These are phyloP conservation scores for Xylaria venustula DNA, from an alignment of 495 filamentous ascomycete species.

Conservation along the genomic window DNA sequence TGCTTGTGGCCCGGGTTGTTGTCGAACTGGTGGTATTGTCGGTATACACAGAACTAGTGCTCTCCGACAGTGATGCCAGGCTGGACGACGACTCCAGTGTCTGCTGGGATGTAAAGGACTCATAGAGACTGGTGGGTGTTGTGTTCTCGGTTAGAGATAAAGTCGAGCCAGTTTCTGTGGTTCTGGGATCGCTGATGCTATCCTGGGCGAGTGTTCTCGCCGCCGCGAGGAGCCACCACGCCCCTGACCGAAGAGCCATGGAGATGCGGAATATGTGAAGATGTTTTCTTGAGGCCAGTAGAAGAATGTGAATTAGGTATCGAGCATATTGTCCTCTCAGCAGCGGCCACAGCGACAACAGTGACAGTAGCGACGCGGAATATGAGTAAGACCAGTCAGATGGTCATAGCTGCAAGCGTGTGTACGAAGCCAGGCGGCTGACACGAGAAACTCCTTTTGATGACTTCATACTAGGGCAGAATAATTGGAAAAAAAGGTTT, in stretches of 20 bases:
- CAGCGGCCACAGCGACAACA: neutral
- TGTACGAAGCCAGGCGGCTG: no score
- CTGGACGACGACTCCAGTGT: constrained; percentile 32
- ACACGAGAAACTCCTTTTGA: no score
- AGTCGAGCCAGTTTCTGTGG: constrained; percentile 33
- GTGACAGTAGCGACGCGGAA: neutral
- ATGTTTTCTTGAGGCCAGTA: no score
- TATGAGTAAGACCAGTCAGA: neutral
- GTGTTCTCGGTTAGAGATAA: constrained; percentile 13
- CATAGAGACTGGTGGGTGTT: constrained; percentile 38
- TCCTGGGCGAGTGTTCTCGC: constrained; percentile 21
- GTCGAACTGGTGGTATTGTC: constrained; percentile 45
- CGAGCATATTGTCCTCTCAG: neutral
- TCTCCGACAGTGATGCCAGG: constrained; percentile 14
- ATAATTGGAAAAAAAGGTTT: no score
- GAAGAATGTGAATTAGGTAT: neutral
- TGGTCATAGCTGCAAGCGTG: no score
- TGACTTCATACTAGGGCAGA: neutral
- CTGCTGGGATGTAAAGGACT: constrained; percentile 34
- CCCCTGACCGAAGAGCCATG: constrained; percentile 22
- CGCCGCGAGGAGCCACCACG: constrained; percentile 16
- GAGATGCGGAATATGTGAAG: no score
- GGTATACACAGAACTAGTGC: constrained; percentile 24
- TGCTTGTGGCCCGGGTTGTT: constrained; percentile 13
- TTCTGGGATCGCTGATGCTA: constrained; percentile 32